Conservation (phyloP, 176 grass and related monocot species). For the Alopecurus myosuroides region DNA sequence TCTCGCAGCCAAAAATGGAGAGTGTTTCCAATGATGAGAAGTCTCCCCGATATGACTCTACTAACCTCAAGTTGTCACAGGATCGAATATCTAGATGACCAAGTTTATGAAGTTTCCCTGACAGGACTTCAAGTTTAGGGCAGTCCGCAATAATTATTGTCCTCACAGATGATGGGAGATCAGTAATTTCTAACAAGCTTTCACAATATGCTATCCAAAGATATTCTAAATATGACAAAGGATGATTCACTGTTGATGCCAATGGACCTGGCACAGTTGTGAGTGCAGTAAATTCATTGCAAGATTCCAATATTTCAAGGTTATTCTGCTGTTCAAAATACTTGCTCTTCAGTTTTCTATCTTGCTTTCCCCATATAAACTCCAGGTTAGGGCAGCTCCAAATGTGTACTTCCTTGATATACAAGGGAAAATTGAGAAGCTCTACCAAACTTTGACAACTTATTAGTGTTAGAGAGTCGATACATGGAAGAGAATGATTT, state of each 20-base stretch:
- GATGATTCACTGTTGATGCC: background rate
- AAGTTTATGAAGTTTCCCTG: background rate
- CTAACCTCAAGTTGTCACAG: background rate
- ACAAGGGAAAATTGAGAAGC: too few species aligned
- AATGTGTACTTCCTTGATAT: too few species aligned
- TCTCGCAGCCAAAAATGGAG: background rate
- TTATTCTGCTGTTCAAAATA: too few species aligned
- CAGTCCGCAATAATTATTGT: background rate
- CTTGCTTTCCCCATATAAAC: too few species aligned
- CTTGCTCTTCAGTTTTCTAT: too few species aligned
- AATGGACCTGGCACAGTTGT: too few species aligned
- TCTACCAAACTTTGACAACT: too few species aligned
- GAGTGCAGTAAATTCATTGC: too few species aligned
- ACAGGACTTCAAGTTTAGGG: constrained; percentile 2
- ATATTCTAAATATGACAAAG: background rate
- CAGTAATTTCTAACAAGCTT: background rate
- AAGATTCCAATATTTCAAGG: too few species aligned
- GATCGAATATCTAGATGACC: background rate
- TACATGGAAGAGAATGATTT: too few species aligned
- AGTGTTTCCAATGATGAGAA: constrained; percentile 6
- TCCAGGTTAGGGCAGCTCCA: too few species aligned
- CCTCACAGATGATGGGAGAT: background rate
- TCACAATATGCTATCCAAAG: background rate
- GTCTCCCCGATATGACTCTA: background rate
- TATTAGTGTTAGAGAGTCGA: too few species aligned